Evolutionary conservation across 1,284 basidiomycete genomes (phyloP), one percentile per base, ranked within the genome.

Genomic region (Thecaphora thlaspeos): DNA sequence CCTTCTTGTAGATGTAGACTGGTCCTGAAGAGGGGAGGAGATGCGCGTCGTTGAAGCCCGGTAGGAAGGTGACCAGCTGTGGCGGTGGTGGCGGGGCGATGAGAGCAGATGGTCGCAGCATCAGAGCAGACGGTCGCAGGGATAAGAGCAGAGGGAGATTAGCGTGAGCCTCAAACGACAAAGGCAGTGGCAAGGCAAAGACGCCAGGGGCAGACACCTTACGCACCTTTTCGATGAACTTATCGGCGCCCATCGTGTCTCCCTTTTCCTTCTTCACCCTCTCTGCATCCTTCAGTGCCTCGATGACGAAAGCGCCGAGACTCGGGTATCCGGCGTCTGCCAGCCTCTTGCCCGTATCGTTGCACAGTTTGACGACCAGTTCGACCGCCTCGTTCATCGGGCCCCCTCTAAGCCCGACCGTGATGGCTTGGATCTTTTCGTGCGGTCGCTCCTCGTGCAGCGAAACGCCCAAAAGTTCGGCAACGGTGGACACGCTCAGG

Each of bases 1-100:
- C 90, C 71, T 92, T 91, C 78, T 91, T 92, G 82, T 90, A 89
- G 71, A 89, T 84, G 78, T 89, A 91, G 11, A 91, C 83, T 9
- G 62, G 48, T 19, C 39, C 19, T 10, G 21, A 21, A 12, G 23
- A 5, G 34, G 51, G 43, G 12, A 70, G 7, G 15, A n/a, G 40
- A 23, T 55, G 55, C 21, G 54, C 50, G 47, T 76, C 73, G 30
- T 55, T 50, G 51, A 78, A 77, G 18, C 63, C 71, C 2, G 68
- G 55, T 5, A 77, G 55, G 10, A 28, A 28, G 11, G 26, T 28
- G 26, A 28, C 26, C 7, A 28, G 7, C 26, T 28, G 26, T 28
- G 26, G 11, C 7, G 26, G n/a, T n/a, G n/a, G n/a, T n/a, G n/a
- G n/a, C n/a, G n/a, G n/a, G n/a, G n/a, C n/a, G n/a, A n/a, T n/a